Evolutionary conservation across 768 basidiomycete species (phyloP).

Genomic region (Polyporus arcularius): DNA sequence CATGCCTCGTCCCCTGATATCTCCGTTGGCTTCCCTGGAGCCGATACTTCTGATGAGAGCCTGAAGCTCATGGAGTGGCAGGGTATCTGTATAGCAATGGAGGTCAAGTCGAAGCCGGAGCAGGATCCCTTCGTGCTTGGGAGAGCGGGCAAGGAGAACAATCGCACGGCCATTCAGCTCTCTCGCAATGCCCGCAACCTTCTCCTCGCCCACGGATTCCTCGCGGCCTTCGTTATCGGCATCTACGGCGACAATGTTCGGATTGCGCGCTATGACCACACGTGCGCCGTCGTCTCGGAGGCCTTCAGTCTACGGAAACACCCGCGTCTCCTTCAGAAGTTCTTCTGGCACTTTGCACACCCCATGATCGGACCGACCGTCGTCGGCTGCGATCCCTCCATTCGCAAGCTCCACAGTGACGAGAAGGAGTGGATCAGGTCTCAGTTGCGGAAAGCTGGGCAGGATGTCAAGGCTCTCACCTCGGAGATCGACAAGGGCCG

Average conservation of each 20-base stretch:
- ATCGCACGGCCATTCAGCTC: conserved; percentile 1
- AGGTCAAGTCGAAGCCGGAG: neutral
- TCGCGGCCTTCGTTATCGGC: conserved; percentile 11
- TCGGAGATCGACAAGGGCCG: neutral
- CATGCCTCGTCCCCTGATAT: neutral
- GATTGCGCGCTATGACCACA: conserved; percentile 15
- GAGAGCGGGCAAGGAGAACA: neutral
- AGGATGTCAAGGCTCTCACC: neutral
- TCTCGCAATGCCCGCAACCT: conserved; percentile 10
- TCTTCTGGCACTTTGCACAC: conserved; percentile 16
- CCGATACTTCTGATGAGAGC: neutral
- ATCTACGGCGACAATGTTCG: conserved; percentile 14
- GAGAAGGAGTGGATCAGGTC: neutral
- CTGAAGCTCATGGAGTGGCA: neutral
- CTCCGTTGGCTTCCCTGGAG: conserved; percentile 5
- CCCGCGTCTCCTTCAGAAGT: conserved; percentile 1
- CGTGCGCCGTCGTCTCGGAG: conserved; percentile 2
- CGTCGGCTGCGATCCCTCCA: conserved; percentile 12
- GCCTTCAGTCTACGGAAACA: neutral
- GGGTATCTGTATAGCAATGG: neutral
- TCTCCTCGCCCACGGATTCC: conserved; percentile 10
- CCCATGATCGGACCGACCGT: conserved; percentile 1
- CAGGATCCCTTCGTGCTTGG: neutral
- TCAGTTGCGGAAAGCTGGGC: neutral
- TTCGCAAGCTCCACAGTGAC: neutral